Conservation (phyloP, 441 rosid species). For the Cnidoscolus chayamansa region DNA sequence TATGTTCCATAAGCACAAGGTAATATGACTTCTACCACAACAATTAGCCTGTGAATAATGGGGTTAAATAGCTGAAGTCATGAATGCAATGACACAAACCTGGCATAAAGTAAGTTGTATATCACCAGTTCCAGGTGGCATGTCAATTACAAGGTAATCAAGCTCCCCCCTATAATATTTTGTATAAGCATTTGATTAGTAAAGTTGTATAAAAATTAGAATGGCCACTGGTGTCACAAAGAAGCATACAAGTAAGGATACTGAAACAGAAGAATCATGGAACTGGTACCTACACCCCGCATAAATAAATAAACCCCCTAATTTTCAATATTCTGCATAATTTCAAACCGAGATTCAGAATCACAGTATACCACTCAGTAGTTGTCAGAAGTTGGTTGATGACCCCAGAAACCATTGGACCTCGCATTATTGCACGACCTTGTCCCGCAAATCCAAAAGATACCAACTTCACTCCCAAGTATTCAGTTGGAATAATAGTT, state of each 20-base stretch:
- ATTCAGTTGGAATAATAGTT: constrained; percentile 87
- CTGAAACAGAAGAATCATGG: not conserved
- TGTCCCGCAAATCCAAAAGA: constrained; percentile 97
- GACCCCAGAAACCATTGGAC: constrained; percentile 98
- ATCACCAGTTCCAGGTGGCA: constrained; percentile 99
- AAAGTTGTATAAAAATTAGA: not conserved
- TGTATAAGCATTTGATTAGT: not conserved
- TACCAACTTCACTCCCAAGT: constrained; percentile 88
- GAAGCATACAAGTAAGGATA: constrained; percentile 3
- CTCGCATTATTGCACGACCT: constrained; percentile 96
- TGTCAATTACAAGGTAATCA: constrained; percentile 93
- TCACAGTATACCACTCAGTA: constrained; percentile 68
- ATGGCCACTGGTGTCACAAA: not conserved
- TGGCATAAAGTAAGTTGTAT: constrained; percentile 95
- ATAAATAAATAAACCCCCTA: not conserved
- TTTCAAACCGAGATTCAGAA: constrained; percentile 13
- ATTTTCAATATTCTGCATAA: constrained; percentile 1
- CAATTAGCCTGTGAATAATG: not conserved
- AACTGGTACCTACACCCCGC: not conserved
- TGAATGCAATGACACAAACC: constrained; percentile 37
- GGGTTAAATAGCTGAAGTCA: constrained; percentile 7
- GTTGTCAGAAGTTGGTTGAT: constrained; percentile 91
- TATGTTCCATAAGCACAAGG: not conserved
- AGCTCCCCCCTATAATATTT: constrained; percentile 76
- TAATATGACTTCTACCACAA: not conserved